A percentile compares a stretch with the other conserved stretches of the same genome.
phyloP scores from a whole-genome alignment of 805 yeast species.

The Candida adriatica region DNA sequence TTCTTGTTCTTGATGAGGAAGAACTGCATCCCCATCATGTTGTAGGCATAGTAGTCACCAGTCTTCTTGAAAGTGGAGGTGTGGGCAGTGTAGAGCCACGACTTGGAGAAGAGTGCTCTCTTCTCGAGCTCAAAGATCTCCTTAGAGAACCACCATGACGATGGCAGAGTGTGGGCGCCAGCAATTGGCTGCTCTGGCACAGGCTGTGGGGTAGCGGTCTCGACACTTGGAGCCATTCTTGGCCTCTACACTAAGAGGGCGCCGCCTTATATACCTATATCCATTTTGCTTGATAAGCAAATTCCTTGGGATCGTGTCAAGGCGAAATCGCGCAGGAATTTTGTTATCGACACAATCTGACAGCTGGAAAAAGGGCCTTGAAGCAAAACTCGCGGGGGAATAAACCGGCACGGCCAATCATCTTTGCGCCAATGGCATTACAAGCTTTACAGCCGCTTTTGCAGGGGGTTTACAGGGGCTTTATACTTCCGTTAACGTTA shows the following conservation, averaged over 20 bases:
- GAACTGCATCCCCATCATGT: conserved; percentile 46
- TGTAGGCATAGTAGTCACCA: conserved; percentile 49
- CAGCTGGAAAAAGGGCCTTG: too few species aligned
- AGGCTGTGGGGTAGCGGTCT: not conserved
- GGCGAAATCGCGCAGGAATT: conserved; percentile 9
- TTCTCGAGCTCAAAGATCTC: conserved; percentile 53
- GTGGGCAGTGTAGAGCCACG: conserved; percentile 52
- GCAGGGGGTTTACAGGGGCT: too few species aligned
- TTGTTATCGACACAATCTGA: too few species aligned
- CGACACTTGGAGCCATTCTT: not conserved
- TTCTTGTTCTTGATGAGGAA: conserved; percentile 46
- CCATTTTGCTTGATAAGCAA: too few species aligned
- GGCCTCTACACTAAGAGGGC: too few species aligned
- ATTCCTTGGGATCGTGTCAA: too few species aligned
- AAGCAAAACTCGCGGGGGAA: too few species aligned
- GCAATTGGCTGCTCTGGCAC: not conserved
- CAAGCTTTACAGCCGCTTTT: too few species aligned
- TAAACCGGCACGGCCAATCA: too few species aligned
- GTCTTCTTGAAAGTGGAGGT: conserved; percentile 46
- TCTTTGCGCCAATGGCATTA: too few species aligned
- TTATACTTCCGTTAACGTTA: too few species aligned
- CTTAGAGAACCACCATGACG: conserved; percentile 61
- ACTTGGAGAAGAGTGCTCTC: conserved; percentile 47
- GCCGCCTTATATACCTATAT: too few species aligned
- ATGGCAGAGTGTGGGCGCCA: conserved; percentile 50